Percentiles rank a stretch among this genome's conserved stretches.
Evolutionary conservation across 164 flowering plant genomes (phyloP).

Genomic region (Hamamelis virginiana): DNA sequence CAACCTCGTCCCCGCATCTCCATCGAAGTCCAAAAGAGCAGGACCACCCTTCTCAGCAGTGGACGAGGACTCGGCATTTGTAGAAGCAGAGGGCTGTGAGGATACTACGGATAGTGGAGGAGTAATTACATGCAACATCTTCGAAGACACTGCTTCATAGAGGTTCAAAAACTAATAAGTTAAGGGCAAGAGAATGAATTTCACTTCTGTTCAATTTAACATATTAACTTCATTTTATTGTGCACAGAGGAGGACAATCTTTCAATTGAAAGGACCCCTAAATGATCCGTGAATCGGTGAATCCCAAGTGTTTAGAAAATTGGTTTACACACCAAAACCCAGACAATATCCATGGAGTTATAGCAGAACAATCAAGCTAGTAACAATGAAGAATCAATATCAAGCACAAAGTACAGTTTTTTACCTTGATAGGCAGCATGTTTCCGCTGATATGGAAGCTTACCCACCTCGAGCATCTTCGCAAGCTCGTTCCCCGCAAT

Average conservation of each 20-base stretch:
- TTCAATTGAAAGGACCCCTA: too few relatives aligned
- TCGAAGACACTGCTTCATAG: conserved; percentile 57
- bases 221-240: neutral
- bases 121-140: conserved; percentile 71
- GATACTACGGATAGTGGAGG: conserved; percentile 61
- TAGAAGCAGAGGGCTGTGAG: conserved; percentile 63
- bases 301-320: neutral
- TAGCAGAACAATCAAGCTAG: neutral
- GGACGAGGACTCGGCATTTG: conserved; percentile 40
- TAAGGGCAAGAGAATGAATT: neutral
- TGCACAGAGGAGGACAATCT: too few relatives aligned
- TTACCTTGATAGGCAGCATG: conserved; percentile 59
- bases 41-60: conserved; percentile 32
- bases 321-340: neutral
- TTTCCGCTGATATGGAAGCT: conserved; percentile 61
- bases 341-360: neutral
- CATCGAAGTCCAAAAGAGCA: conserved; percentile 40
- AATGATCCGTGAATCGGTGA: too few relatives aligned
- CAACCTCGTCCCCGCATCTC: conserved; percentile 41
- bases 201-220: neutral
- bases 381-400: neutral
- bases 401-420: neutral
- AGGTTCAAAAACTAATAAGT: conserved; percentile 4
- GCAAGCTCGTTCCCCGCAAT: conserved; percentile 74
- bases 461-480: conserved; percentile 82